These are phyloP conservation scores for Actinomortierella wolfii DNA, from an alignment of 371 early-diverging fungal species.

Conservation along the genomic window DNA sequence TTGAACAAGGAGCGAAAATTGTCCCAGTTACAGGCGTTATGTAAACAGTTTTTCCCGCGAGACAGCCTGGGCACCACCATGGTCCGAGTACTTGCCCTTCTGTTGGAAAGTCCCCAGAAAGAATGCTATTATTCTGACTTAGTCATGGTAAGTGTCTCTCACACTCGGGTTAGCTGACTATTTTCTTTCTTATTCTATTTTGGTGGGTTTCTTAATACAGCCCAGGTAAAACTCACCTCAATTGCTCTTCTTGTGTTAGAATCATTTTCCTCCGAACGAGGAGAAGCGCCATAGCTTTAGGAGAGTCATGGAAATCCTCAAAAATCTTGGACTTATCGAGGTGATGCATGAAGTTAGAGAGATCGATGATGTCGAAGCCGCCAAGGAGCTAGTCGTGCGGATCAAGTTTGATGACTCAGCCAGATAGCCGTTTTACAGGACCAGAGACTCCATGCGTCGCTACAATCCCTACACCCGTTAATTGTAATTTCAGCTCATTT, in stretches of 20 bases:
- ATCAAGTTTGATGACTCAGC: conserved; percentile 30
- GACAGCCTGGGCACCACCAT: conserved; percentile 35
- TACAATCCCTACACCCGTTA: too few relatives aligned
- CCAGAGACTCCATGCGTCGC: too few relatives aligned
- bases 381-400: conserved; percentile 24
- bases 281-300: conserved; percentile 34
- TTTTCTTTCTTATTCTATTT: too few relatives aligned
- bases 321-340: conserved; percentile 23
- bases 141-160: conserved; percentile 18
- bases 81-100: conserved; percentile 23
- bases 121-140: conserved; percentile 27
- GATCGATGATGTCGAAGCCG: conserved; percentile 2
- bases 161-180: too few relatives aligned
- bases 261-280: conserved; percentile 32
- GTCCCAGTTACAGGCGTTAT: conserved; percentile 32
- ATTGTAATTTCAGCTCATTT: too few relatives aligned
- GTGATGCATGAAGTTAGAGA: conserved; percentile 14
- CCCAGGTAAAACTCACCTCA: too few relatives aligned
- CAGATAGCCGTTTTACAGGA: neutral
- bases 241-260: neutral
- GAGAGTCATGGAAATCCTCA: conserved; percentile 27
- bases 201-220: too few relatives aligned
- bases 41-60: conserved; percentile 36
- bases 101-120: conserved; percentile 16
- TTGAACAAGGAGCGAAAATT: conserved; percentile 23